Evolutionary conservation across 257 asterid species (phyloP), one percentile per base, ranked within the genome.

Genomic region (Paraleonurus japonicus): DNA sequence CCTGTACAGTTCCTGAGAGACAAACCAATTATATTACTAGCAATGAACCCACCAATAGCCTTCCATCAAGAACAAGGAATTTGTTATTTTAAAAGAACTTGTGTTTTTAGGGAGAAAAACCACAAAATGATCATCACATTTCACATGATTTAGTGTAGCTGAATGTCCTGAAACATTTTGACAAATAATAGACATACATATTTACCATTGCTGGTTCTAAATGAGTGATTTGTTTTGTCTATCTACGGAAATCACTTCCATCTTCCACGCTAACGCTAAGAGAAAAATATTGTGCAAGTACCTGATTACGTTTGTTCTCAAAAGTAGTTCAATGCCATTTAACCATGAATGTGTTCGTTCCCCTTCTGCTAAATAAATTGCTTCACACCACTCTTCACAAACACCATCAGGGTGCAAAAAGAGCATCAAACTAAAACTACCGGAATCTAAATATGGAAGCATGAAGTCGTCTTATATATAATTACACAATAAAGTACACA

Each of bases 1-100:
- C 20, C 47, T 27, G 47, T 27, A 4, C 24, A 51, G 22, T 16
- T 37, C 70, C 78, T 67, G 47, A 37, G 47, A 71, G 71, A 59
- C 30, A 26, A 50, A 45, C 48, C 69, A 57, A 61, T 27, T 11
- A 65, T 48, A 37, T 69, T 8, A 54, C 32, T 17, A 33, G 66
- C 41, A 60, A 17, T 24, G 27, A 23, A 13, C 28, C 30, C 22
- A 66, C 47, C 59, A 71, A 27, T 27, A 48, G 16, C 24, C 59
- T 24, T 60, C 33, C 32, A 47, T 59, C 41, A 5, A 59, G 4
- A 12, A 28, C 24, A 60, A 30, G 19, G 39, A 19, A 50, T 67
- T 20, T 16, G 11, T 45, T n/a, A 16, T 26, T 32, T 24, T 64
- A 9, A 0, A 9, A 53, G 30, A 8, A 2, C 3, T 53, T 53